phyloP scores from a whole-genome alignment of 2,329 filamentous ascomycete genomes.

The Penicillium sp. region DNA sequence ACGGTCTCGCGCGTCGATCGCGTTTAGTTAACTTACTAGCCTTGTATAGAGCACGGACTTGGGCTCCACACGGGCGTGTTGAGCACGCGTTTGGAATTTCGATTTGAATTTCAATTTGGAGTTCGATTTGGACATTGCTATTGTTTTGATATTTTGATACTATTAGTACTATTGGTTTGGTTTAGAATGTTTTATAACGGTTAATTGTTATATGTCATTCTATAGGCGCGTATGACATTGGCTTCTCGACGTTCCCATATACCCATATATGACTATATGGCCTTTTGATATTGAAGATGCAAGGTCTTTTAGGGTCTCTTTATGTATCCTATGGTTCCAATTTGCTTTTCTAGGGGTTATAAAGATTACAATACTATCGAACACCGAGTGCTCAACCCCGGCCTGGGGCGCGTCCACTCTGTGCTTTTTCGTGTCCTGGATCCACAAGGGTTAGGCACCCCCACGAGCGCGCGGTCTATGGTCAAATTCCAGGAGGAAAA shows the following conservation, averaged over 20 bases:
- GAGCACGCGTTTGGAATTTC: slow-evolving; percentile 22
- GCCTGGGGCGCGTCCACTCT: background rate
- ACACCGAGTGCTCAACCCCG: background rate
- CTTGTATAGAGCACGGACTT: slow-evolving; percentile 28
- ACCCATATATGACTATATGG: too few relatives aligned
- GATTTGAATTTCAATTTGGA: slow-evolving; percentile 2
- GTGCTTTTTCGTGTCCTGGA: slow-evolving; percentile 1
- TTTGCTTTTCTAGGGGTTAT: background rate
- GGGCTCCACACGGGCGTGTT: slow-evolving; percentile 22
- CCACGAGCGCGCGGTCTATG: background rate
- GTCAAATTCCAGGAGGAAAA: background rate
- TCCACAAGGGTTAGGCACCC: slow-evolving; percentile 1
- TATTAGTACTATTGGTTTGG: background rate
- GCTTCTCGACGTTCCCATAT: background rate
- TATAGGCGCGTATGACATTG: background rate
- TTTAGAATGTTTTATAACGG: background rate
- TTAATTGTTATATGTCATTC: background rate
- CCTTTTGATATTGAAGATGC: background rate
- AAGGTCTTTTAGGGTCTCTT: background rate
- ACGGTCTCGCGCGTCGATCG: slow-evolving; percentile 25
- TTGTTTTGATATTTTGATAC: background rate
- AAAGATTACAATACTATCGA: background rate
- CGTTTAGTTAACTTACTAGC: slow-evolving; percentile 27
- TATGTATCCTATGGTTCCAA: background rate
- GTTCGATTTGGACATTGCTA: background rate